Evolutionary conservation across 495 filamentous ascomycete species (phyloP), one percentile per base, ranked within the genome.

Genomic region (Pyronema domesticum): DNA sequence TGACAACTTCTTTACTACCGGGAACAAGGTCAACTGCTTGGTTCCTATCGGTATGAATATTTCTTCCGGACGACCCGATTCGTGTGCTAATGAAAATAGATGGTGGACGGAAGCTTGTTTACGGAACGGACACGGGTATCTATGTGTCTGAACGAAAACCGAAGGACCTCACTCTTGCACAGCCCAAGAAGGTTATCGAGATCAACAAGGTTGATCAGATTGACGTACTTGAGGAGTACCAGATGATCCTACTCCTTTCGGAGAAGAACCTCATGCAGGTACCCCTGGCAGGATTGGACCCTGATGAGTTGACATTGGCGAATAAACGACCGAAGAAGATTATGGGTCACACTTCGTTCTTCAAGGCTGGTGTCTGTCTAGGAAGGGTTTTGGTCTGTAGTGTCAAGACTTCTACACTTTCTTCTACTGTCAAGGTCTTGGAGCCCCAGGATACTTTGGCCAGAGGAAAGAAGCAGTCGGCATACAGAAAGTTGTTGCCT

Each of bases 311-410:
- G 37, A 77, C 76, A 45, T 71, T 81, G 35, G 70, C 87, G 46
- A 73, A 81, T 13, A 95, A 94, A 65, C 74, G 87, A 15, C 84
- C 87, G n/a, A 93, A 89, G 74, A 95, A 95, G 73, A 95, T 99
- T 62, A 88, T 89, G 65, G 85, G 83, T 57, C 86, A 94, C 70
- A 89, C 88, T 67, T 95, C 89, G 70, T 96, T 95, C 71, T 96
- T 99, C 80, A 94, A 89, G 68, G 81, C 86, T 45, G 93, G 93
- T 19, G 89, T 95, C 59, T 95, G 91, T 65, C 76, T 94, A 18
- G 89, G 93, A 48, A 79, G 89, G 47, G 93, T 96, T 66, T 73
- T 96, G 37, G 89, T 99, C 15, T 95, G 88, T 68, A 88, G 85
- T 56, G 91, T 95, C 57, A 95, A 94, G 72, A 88, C 82, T 44